Conservation (phyloP, 1,139 yeast genomes). For the Yarrowia galli region DNA sequence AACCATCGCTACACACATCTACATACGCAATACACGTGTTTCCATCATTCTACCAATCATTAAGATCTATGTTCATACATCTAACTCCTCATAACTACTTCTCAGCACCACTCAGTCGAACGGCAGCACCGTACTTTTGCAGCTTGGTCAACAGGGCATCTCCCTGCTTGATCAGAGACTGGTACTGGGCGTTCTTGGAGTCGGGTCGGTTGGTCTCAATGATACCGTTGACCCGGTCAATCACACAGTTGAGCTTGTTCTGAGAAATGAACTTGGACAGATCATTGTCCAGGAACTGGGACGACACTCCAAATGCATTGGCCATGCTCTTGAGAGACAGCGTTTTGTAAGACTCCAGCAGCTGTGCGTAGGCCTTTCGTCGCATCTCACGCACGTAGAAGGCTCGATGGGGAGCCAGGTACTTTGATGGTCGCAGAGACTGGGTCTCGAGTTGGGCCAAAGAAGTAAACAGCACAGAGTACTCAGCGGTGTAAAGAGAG, state of each 20-base stretch:
- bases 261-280: conserved; percentile 90
- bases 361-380: conserved; percentile 92
- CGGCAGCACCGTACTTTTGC: conserved; percentile 98
- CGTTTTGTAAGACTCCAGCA: conserved; percentile 92
- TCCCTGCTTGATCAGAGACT: conserved; percentile 86
- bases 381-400: conserved; percentile 91
- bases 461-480: conserved; percentile 77
- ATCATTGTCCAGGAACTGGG: conserved; percentile 81
- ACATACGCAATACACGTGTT: background rate
- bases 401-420: conserved; percentile 77
- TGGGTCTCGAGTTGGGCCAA: conserved; percentile 73
- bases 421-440: conserved; percentile 75
- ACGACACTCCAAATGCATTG: conserved; percentile 84
- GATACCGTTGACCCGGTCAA: conserved; percentile 94
- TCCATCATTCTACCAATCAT: background rate
- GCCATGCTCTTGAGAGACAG: conserved; percentile 93
- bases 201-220: conserved; percentile 97
- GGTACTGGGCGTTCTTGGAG: conserved; percentile 93
- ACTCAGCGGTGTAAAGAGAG: conserved; percentile 88
- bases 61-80: conserved; percentile 33
- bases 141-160: conserved; percentile 90
- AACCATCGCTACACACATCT: background rate
- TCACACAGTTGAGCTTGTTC: conserved; percentile 91
- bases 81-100: conserved; percentile 38
- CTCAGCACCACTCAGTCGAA: conserved; percentile 91